Base-by-base conservation (phyloP, 805 yeast species). In the Wickerhamomyces xylosicus region DNA sequence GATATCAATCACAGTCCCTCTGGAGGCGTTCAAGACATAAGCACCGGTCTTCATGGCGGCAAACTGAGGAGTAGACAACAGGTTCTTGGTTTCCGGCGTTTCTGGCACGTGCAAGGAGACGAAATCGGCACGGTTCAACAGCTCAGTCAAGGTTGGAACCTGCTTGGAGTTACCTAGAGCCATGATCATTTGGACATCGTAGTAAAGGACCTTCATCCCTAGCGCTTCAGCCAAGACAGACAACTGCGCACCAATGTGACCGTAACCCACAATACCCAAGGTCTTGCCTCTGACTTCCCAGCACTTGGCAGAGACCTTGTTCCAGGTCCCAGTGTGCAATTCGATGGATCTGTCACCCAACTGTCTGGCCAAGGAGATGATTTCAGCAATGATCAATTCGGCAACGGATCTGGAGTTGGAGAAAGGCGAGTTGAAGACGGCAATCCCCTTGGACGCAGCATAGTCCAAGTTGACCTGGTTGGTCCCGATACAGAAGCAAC, bases 261-360 rank as follows among this genome's bases (percentile, higher is more conserved):
- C 98, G 57, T 92, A 92, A 52, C 98, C 98, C 31, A 92, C 72
- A 56, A 92, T 92, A 45, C 98, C 98, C 53, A 92, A 72, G 36
- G 98, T 90, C 66, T 92, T 92, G 50, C 98, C 98, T 69, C 98
- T 84, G 52, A 92, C 89, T 68, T 92, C 98, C 97, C 97, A 92
- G 69, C 98, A 92, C 63, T 76, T 87, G 49, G 85, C 72, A 54
- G 84, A 71, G 52, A 90, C 97, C 69, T 92, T 92, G 71, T 92
- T 92, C 98, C 98, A 92, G 46, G 90, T 79, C 48, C 97, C 97
- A 40, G 90, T 75, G 70, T 90, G 98, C 70, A 92, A 61, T 70
- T 92, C 98, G 49, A 82, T 81, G 28, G 95, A 85, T 66, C 98
- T 80, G 64, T 92, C 98, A 56, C 97, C 95, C 46, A 90, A 64